A percentile compares a stretch with the other conserved stretches of the same genome.
Conservation (phyloP, 352 stramenopile species). For the Blastocystis sp. region DNA sequence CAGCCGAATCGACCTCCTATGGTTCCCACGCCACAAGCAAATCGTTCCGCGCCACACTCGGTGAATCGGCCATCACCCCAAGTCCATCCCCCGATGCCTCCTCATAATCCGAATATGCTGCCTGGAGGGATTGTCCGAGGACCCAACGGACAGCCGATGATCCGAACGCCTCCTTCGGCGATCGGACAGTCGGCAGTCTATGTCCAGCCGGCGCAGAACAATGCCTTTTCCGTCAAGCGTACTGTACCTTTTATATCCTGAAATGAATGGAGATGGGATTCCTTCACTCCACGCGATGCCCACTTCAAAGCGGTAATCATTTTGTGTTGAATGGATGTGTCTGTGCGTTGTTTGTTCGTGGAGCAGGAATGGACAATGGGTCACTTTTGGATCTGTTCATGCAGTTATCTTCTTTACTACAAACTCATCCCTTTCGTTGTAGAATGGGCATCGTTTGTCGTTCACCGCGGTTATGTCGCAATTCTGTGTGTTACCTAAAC, state of each 20-base stretch:
- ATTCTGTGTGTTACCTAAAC: too few species aligned
- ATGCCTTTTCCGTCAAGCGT: slow-evolving; percentile 38
- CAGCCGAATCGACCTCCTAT: neutral
- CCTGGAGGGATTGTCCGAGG: neutral
- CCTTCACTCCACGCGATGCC: slow-evolving; percentile 26
- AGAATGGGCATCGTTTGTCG: too few species aligned
- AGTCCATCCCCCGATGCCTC: neutral
- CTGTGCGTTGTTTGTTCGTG: slow-evolving; percentile 10
- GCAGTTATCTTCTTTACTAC: neutral
- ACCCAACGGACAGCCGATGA: neutral
- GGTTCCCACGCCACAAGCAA: neutral
- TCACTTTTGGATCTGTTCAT: neutral
- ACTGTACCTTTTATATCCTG: slow-evolving; percentile 49
- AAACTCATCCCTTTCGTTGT: too few species aligned
- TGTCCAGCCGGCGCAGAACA: neutral
- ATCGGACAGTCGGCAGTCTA: neutral
- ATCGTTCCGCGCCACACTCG: too few species aligned
- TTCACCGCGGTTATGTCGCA: neutral
- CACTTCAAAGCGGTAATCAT: slow-evolving; percentile 9
- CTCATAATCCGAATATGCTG: neutral
- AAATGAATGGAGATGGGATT: neutral
- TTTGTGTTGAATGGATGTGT: too few species aligned
- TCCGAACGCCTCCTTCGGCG: neutral
- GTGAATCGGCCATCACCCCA: neutral
- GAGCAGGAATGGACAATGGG: neutral